Conservation (phyloP, 1,284 basidiomycete genomes). For the Pascua sp. region DNA sequence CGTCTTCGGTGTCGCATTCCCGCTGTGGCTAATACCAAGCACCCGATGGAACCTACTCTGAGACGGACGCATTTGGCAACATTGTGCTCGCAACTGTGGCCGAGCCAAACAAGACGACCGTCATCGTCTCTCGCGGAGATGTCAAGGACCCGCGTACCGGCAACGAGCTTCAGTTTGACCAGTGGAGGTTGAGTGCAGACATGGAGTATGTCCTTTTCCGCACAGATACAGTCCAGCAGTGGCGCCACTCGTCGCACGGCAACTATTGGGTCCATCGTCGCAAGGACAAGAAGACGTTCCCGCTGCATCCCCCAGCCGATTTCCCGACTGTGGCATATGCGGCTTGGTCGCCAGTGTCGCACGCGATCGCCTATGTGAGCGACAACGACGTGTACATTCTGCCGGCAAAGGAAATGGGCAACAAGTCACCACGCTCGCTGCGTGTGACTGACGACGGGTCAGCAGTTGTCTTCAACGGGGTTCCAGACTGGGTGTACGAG, state of each 20-base stretch:
- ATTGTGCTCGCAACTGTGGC: slow-evolving; percentile 76
- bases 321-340: slow-evolving; percentile 67
- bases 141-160: slow-evolving; percentile 50
- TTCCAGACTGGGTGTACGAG: slow-evolving; percentile 96
- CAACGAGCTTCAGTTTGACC: slow-evolving; percentile 54
- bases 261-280: slow-evolving; percentile 82
- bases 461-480: slow-evolving; percentile 82
- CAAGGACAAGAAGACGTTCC: slow-evolving; percentile 62
- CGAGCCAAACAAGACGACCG: slow-evolving; percentile 44
- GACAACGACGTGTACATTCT: slow-evolving; percentile 81
- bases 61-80: slow-evolving; percentile 55
- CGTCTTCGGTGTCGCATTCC: neutral
- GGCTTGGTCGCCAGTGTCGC: slow-evolving; percentile 77
- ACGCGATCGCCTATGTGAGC: slow-evolving; percentile 74
- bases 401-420: slow-evolving; percentile 45
- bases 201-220: slow-evolving; percentile 81
- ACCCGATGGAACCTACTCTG: slow-evolving; percentile 84
- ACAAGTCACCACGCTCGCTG: slow-evolving; percentile 48
- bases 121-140: slow-evolving; percentile 36
- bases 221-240: slow-evolving; percentile 76
- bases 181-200: slow-evolving; percentile 80
- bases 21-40: slow-evolving; percentile 52
- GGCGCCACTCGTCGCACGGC: slow-evolving; percentile 81
- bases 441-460: slow-evolving; percentile 79
- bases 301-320: slow-evolving; percentile 58